Conservation (phyloP, 2,329 filamentous ascomycete genomes). For the Akanthomyces lecanii region DNA sequence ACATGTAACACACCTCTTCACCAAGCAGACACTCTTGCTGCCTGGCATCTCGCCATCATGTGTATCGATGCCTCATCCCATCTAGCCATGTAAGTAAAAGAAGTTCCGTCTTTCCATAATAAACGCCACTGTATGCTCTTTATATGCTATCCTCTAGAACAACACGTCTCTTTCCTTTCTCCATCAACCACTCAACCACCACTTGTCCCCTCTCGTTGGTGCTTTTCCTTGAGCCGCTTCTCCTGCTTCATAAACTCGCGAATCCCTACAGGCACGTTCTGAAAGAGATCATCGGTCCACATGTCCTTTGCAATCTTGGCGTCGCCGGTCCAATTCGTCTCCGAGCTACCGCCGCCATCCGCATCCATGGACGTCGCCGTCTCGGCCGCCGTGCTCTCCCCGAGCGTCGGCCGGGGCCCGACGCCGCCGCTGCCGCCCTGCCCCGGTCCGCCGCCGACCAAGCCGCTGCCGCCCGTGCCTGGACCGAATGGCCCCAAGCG, state of each 20-base stretch:
- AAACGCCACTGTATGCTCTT: slow-evolving; percentile 13
- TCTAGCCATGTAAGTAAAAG: not conserved
- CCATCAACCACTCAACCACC: slow-evolving; percentile 32
- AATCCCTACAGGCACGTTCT: slow-evolving; percentile 83
- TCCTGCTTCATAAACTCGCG: slow-evolving; percentile 96
- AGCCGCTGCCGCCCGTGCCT: slow-evolving; percentile 13
- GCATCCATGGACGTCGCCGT: slow-evolving; percentile 63
- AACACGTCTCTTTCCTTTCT: no score
- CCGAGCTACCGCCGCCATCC: slow-evolving; percentile 67
- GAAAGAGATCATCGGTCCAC: slow-evolving; percentile 67
- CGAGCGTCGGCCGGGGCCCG: slow-evolving; percentile 26
- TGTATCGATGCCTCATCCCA: not conserved
- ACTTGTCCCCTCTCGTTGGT: slow-evolving; percentile 52
- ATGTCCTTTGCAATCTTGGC: slow-evolving; percentile 46
- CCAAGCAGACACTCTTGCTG: no score
- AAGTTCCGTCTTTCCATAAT: not conserved
- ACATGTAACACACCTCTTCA: no score
- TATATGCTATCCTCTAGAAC: not conserved
- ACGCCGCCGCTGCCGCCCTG: not conserved
- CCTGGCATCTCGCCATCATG: not conserved
- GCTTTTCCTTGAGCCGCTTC: slow-evolving; percentile 79
- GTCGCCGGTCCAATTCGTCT: slow-evolving; percentile 29
- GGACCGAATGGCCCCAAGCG: no score
- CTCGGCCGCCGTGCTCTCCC: slow-evolving; percentile 28
- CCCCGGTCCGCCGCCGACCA: no score